Evolutionary conservation across 495 filamentous ascomycete genomes (phyloP).

Genomic region (Penicillium longicatenatum): DNA sequence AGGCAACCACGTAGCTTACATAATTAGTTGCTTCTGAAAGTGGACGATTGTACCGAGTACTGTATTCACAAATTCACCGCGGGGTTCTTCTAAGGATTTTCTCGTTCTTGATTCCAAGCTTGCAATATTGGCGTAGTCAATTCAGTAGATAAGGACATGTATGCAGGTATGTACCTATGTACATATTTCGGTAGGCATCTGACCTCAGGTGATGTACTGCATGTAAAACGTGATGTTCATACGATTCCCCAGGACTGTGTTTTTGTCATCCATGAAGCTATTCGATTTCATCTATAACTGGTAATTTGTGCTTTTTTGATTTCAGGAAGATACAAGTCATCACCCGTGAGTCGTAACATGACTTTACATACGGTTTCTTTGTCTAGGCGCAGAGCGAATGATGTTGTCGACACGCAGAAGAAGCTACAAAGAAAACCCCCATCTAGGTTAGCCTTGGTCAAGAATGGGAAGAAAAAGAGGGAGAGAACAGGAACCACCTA

Average conservation of each 20-base stretch:
- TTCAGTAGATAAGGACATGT: no score
- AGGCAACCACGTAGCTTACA: no score
- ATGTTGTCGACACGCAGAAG: constrained; percentile 86
- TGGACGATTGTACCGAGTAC: no score
- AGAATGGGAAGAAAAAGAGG: neutral
- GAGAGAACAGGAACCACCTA: constrained; percentile 37
- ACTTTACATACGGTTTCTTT: constrained; percentile 69
- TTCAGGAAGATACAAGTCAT: constrained; percentile 20
- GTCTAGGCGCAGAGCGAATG: constrained; percentile 75
- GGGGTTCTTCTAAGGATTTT: no score
- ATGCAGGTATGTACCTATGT: no score
- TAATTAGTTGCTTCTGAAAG: no score
- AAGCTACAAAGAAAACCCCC: constrained; percentile 52
- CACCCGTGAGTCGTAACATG: constrained; percentile 23
- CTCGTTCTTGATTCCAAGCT: no score
- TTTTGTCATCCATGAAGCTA: neutral
- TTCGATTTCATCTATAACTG: neutral
- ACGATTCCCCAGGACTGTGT: neutral
- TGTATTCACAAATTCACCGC: no score
- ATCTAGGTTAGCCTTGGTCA: constrained; percentile 6
- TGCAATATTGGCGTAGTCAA: no score
- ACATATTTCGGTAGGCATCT: no score
- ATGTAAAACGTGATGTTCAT: no score
- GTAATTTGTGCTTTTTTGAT: constrained; percentile 8
- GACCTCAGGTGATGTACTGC: no score